phyloP scores from a whole-genome alignment of 164 flowering plant species.

The Malania oleifera region DNA sequence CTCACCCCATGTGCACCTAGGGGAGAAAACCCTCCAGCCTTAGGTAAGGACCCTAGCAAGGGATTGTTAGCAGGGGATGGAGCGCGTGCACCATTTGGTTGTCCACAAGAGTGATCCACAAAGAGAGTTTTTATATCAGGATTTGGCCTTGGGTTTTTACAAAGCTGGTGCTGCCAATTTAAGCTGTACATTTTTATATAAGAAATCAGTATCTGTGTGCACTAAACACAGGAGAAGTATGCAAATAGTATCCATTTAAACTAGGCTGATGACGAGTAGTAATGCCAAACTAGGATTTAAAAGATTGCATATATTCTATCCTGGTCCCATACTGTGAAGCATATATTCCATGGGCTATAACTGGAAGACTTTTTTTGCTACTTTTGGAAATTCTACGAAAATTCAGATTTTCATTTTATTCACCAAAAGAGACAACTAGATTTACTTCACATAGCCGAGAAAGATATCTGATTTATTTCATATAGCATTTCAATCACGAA shows the following conservation, averaged over 20 bases:
- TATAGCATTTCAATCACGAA: too few species aligned
- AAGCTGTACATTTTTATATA: slow-evolving; percentile 37
- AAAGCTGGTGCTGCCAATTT: slow-evolving; percentile 94
- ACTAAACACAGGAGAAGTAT: neutral
- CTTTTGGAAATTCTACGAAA: too few species aligned
- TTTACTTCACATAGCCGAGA: too few species aligned
- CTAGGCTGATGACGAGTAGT: neutral
- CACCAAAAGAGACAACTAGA: too few species aligned
- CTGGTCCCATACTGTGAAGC: neutral
- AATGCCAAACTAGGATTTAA: neutral
- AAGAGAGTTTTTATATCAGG: slow-evolving; percentile 92
- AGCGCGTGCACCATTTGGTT: slow-evolving; percentile 84
- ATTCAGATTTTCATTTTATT: too few species aligned
- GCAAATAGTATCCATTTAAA: too few species aligned
- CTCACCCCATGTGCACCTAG: slow-evolving; percentile 77
- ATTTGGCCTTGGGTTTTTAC: slow-evolving; percentile 83
- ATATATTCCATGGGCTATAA: too few species aligned
- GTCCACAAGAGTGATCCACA: slow-evolving; percentile 87
- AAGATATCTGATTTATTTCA: too few species aligned
- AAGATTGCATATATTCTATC: neutral
- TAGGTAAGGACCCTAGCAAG: slow-evolving; percentile 62
- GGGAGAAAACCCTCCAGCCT: slow-evolving; percentile 77
- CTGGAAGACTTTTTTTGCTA: too few species aligned
- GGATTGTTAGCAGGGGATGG: slow-evolving; percentile 82
- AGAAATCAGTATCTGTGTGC: neutral